Conservation (phyloP, 2,329 filamentous ascomycete species). For the Scedosporium minutisporum region DNA sequence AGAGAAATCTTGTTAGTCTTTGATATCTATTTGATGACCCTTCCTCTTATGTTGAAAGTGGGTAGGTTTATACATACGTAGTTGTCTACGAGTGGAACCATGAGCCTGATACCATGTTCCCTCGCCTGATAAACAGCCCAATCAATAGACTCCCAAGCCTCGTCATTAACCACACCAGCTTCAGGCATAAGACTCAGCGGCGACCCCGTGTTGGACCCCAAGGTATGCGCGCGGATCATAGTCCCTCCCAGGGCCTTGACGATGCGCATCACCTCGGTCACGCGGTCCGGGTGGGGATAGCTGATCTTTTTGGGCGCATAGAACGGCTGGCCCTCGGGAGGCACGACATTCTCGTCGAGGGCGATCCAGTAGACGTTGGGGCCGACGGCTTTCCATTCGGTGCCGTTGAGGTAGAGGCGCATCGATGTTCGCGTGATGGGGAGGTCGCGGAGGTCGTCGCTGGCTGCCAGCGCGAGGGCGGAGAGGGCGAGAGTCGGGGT, state of each 20-base stretch:
- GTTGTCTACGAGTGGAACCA: slow-evolving; percentile 36
- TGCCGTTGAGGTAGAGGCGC: slow-evolving; percentile 19
- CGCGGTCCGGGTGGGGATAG: slow-evolving; percentile 35
- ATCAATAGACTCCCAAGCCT: slow-evolving; percentile 35
- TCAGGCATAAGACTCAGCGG: slow-evolving; percentile 35
- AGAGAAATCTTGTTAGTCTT: background rate
- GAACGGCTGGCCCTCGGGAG: slow-evolving; percentile 31
- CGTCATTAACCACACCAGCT: slow-evolving; percentile 28
- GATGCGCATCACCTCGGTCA: slow-evolving; percentile 34
- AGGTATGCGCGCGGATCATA: slow-evolving; percentile 33
- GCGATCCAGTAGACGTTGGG: slow-evolving; percentile 43
- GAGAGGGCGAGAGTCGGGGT: background rate
- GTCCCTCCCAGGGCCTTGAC: slow-evolving; percentile 34
- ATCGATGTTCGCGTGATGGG: slow-evolving; percentile 1
- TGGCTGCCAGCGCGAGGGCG: background rate
- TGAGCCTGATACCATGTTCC: slow-evolving; percentile 30
- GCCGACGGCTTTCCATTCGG: slow-evolving; percentile 33
- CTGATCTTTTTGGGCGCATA: slow-evolving; percentile 31
- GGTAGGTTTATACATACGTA: slow-evolving; percentile 20
- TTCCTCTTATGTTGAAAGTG: background rate
- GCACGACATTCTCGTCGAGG: slow-evolving; percentile 38
- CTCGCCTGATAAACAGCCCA: slow-evolving; percentile 37
- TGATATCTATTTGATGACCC: background rate
- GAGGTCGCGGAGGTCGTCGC: background rate
- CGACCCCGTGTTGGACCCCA: slow-evolving; percentile 36